Percentiles rank a stretch among this genome's conserved stretches.
phyloP scores from a whole-genome alignment of 768 basidiomycete species.

The Cystofilobasidium bisporidii region DNA sequence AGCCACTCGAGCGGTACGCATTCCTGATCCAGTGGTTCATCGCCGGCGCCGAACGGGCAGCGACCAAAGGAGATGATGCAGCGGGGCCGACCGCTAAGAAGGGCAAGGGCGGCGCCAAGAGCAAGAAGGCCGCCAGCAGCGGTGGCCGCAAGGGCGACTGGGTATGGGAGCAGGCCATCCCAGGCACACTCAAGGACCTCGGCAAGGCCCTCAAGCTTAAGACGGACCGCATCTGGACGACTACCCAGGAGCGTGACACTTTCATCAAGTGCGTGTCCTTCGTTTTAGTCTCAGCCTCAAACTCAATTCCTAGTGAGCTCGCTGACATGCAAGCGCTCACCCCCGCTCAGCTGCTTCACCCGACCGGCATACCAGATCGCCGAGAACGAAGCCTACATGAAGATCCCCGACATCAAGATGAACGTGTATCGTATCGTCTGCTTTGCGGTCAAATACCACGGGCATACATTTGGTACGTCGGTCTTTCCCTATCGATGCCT shows the following conservation, averaged over 20 bases:
- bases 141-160: conserved; percentile 45
- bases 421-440: conserved; percentile 84
- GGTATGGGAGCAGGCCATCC: conserved; percentile 72
- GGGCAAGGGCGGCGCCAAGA: conserved; percentile 28
- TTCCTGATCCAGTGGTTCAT: conserved; percentile 92
- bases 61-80: conserved; percentile 43
- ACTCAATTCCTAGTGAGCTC: not conserved
- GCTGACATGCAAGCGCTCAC: not conserved
- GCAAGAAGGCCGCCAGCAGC: conserved; percentile 36
- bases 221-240: conserved; percentile 79
- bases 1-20: conserved; percentile 77
- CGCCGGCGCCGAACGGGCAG: conserved; percentile 65
- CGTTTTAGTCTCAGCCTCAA: not conserved
- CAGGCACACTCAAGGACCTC: conserved; percentile 58
- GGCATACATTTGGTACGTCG: conserved; percentile 55
- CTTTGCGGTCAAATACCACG: conserved; percentile 81
- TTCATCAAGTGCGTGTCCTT: conserved; percentile 61
- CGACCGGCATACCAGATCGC: conserved; percentile 77
- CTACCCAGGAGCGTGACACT: conserved; percentile 70
- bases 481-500: too few species aligned
- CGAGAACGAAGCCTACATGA: conserved; percentile 83
- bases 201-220: conserved; percentile 58
- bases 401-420: conserved; percentile 56
- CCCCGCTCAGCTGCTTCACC: conserved; percentile 61
- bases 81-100: conserved; percentile 18